These are phyloP conservation scores for Grosmannia clavigera DNA, from an alignment of 2,329 filamentous ascomycete species.

Conservation along the genomic window DNA sequence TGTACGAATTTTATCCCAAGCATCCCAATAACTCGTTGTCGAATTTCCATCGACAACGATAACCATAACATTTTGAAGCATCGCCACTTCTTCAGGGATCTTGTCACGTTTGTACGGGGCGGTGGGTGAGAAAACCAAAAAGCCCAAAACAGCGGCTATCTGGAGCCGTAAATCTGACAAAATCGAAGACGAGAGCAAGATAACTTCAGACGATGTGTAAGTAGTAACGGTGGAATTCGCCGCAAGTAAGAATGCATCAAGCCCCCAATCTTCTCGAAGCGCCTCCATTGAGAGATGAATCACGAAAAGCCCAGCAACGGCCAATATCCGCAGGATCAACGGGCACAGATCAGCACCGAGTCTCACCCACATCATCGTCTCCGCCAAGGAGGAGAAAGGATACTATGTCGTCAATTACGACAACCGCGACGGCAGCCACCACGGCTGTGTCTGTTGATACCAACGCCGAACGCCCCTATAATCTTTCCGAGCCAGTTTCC, in stretches of 20 bases:
- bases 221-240: neutral
- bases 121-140: neutral
- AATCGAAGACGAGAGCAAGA: neutral
- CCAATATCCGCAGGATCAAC: slow-evolving; percentile 10
- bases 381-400: slow-evolving; percentile 30
- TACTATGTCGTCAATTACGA: slow-evolving; percentile 40
- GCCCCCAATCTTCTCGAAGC: slow-evolving; percentile 20
- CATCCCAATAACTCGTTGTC: too few species aligned
- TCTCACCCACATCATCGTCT: slow-evolving; percentile 16
- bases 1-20: too few species aligned
- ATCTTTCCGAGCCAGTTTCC: slow-evolving; percentile 33
- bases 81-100: too few species aligned
- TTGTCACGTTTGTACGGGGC: too few species aligned
- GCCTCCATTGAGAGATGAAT: slow-evolving; percentile 16
- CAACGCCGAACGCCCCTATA: slow-evolving; percentile 36
- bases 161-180: neutral
- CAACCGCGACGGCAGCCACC: slow-evolving; percentile 36
- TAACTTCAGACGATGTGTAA: neutral
- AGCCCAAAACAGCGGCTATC: neutral
- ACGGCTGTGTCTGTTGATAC: slow-evolving; percentile 31
- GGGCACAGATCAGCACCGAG: slow-evolving; percentile 9
- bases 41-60: too few species aligned
- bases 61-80: too few species aligned
- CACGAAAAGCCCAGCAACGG: slow-evolving; percentile 13
- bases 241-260: slow-evolving; percentile 19